A percentile compares a stretch with the other conserved stretches of the same genome.
phyloP scores from a whole-genome alignment of 495 filamentous ascomycete species.

The Xylaria curta region DNA sequence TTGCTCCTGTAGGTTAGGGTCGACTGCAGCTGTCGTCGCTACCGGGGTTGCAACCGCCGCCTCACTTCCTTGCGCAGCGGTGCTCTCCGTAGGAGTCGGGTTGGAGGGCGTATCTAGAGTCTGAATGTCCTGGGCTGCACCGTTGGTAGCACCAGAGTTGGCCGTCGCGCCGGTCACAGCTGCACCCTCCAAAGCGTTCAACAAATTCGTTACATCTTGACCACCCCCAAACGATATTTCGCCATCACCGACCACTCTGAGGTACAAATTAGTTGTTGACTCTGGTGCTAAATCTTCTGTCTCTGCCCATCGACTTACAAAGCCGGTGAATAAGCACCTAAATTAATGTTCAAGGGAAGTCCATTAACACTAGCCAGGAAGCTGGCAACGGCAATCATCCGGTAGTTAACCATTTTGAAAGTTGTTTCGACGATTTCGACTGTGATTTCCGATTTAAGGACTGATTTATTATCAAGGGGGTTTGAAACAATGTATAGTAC shows the following conservation, averaged over 20 bases:
- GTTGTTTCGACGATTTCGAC: conserved; percentile 10
- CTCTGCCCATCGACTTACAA: conserved; percentile 38
- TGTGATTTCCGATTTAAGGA: not conserved
- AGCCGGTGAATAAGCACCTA: conserved; percentile 65
- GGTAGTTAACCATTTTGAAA: conserved; percentile 52
- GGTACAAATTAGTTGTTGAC: conserved; percentile 32
- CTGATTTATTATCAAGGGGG: conserved; percentile 25
- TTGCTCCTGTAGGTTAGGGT: conserved; percentile 47
- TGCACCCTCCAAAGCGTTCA: conserved; percentile 57
- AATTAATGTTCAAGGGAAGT: conserved; percentile 66
- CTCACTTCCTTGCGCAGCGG: conserved; percentile 27
- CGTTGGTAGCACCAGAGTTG: conserved; percentile 22
- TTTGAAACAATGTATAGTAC: conserved; percentile 36
- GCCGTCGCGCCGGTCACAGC: conserved; percentile 52
- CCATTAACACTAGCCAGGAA: conserved; percentile 49
- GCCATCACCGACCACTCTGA: conserved; percentile 63
- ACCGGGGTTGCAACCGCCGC: conserved; percentile 33
- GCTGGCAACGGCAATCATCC: conserved; percentile 48
- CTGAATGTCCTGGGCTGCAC: conserved; percentile 13
- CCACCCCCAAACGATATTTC: conserved; percentile 65
- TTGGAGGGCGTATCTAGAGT: conserved; percentile 15
- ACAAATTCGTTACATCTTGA: conserved; percentile 56
- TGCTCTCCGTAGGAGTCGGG: conserved; percentile 30
- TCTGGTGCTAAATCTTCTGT: not conserved
- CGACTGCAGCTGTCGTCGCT: conserved; percentile 31